Conservation (phyloP, 306 rosid species). For the Trichosanthes cucumerina region DNA sequence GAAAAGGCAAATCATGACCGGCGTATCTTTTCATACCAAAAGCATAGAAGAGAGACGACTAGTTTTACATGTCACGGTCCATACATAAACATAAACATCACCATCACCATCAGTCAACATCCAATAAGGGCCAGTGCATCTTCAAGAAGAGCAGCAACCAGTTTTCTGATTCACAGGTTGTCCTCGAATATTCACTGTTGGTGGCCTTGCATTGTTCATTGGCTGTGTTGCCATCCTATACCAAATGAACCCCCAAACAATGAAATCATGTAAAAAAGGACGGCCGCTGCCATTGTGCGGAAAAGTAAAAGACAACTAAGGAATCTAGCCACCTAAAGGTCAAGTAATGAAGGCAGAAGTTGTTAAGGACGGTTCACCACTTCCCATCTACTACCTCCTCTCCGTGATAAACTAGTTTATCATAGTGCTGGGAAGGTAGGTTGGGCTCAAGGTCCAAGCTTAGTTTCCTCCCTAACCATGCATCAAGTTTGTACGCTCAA, state of each 20-base stretch:
- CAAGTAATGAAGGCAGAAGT: not conserved
- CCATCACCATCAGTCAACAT: slow-evolving; percentile 2
- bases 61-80: not conserved
- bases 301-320: not conserved
- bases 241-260: not conserved
- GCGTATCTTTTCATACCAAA: slow-evolving; percentile 2
- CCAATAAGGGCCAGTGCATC: not conserved
- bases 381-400: not conserved
- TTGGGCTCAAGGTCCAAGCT: not conserved
- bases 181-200: slow-evolving; percentile 23
- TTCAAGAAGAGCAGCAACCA: slow-evolving; percentile 18
- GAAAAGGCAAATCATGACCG: slow-evolving; percentile 3
- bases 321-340: not conserved
- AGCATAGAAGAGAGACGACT: slow-evolving; percentile 1
- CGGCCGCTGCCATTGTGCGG: not conserved
- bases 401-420: not conserved
- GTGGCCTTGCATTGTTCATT: slow-evolving; percentile 82
- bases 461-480: not conserved
- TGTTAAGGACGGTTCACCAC: not conserved
- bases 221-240: slow-evolving; percentile 99
- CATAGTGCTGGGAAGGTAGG: not conserved
- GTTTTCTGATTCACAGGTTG: slow-evolving; percentile 16
- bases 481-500: not conserved
- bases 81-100: not conserved
- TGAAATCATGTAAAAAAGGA: not conserved